Conservation (phyloP, 1,284 basidiomycete species). For the Ceratobasidium sp. region DNA sequence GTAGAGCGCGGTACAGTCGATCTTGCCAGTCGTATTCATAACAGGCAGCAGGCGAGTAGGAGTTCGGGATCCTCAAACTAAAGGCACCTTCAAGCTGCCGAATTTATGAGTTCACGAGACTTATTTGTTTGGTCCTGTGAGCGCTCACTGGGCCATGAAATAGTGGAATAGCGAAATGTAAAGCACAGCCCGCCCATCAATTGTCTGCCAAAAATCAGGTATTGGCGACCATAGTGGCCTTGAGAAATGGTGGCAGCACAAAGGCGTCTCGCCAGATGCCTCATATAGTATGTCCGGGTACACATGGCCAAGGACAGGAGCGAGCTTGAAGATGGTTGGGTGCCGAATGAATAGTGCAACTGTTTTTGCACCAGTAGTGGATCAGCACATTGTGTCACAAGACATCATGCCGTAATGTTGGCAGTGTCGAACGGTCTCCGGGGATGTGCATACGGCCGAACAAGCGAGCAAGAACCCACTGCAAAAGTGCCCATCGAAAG, state of each 20-base stretch:
- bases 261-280: too few species aligned
- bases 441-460: not conserved
- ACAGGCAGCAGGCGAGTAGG: not conserved
- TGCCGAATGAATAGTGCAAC: too few species aligned
- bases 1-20: constrained; percentile 12
- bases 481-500: too few species aligned
- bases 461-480: too few species aligned
- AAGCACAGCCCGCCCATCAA: not conserved
- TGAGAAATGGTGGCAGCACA: too few species aligned
- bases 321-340: too few species aligned
- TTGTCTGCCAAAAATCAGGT: not conserved
- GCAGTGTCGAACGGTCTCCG: not conserved
- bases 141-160: too few species aligned
- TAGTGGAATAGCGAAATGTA: not conserved
- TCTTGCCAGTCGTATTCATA: constrained; percentile 5
- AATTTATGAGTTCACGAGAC: constrained; percentile 3
- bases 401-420: not conserved
- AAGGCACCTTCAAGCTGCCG: too few species aligned
- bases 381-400: not conserved
- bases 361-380: too few species aligned
- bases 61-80: too few species aligned
- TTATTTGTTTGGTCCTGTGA: not conserved
- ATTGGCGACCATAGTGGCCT: not conserved
- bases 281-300: too few species aligned
- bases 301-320: too few species aligned